Evolutionary conservation across 345 rosid species (phyloP).

Genomic region (Combretum micranthum): DNA sequence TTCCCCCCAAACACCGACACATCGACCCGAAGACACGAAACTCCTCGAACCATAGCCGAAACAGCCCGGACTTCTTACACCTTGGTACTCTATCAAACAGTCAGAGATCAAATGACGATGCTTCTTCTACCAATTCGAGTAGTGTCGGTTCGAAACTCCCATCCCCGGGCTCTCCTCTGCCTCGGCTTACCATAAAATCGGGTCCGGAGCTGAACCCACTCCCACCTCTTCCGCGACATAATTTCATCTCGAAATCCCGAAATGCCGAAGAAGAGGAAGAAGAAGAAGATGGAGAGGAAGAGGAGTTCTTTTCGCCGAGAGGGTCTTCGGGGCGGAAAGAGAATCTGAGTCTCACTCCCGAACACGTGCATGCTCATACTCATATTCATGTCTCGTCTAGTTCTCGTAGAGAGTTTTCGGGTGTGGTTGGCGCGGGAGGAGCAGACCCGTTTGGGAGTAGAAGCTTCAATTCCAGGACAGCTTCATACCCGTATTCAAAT

Average conservation of each 20-base stretch:
- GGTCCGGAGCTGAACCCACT: slow-evolving; percentile 90
- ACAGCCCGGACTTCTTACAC: slow-evolving; percentile 51
- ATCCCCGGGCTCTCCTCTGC: not conserved
- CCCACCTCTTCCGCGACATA: slow-evolving; percentile 69
- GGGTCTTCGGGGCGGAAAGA: slow-evolving; percentile 67
- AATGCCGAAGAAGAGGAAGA: slow-evolving; percentile 18
- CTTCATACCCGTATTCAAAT: slow-evolving; percentile 49
- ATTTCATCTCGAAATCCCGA: slow-evolving; percentile 27
- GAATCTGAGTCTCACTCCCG: slow-evolving; percentile 15
- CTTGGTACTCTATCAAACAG: slow-evolving; percentile 70
- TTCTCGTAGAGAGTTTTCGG: slow-evolving; percentile 29
- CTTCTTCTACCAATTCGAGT: not conserved
- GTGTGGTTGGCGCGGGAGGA: slow-evolving; percentile 10
- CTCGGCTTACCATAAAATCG: slow-evolving; percentile 43
- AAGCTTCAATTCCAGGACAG: slow-evolving; percentile 59
- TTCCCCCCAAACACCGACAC: slow-evolving; percentile 3
- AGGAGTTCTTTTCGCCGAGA: slow-evolving; percentile 84
- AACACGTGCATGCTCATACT: slow-evolving; percentile 4
- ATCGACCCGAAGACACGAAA: no score
- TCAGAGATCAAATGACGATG: slow-evolving; percentile 19
- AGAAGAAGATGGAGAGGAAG: slow-evolving; percentile 48
- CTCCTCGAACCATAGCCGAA: no score
- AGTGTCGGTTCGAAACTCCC: not conserved
- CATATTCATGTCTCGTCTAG: slow-evolving; percentile 23
- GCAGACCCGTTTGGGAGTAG: slow-evolving; percentile 37